phyloP scores from a whole-genome alignment of 2,329 filamentous ascomycete species.

The Microcera coccophila region DNA sequence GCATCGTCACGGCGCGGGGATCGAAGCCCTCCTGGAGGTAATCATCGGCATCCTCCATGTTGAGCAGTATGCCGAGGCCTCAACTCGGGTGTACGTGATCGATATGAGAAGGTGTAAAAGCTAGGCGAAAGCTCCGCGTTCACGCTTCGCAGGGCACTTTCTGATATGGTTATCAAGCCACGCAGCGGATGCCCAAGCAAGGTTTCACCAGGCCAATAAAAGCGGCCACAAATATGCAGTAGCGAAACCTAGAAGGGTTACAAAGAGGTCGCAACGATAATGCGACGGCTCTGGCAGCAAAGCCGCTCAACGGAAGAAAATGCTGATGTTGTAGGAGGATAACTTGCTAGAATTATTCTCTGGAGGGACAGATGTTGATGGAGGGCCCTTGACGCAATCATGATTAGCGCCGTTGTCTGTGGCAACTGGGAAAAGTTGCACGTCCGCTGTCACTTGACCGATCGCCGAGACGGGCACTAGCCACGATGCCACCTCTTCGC shows the following conservation, averaged over 20 bases:
- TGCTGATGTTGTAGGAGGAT: constrained; percentile 19
- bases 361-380: constrained; percentile 21
- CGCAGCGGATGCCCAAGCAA: not conserved
- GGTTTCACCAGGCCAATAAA: constrained; percentile 13
- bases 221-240: constrained; percentile 6
- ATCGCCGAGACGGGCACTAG: not conserved
- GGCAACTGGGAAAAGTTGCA: constrained; percentile 31
- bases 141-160: too few relatives aligned
- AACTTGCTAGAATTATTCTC: constrained; percentile 1
- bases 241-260: not conserved
- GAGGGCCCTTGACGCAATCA: constrained; percentile 34
- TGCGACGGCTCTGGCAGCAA: not conserved
- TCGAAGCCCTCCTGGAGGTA: constrained; percentile 90
- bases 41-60: constrained; percentile 67
- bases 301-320: not conserved
- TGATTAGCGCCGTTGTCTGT: constrained; percentile 37
- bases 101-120: not conserved
- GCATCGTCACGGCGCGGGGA: constrained; percentile 75
- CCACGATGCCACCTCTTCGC: constrained; percentile 16
- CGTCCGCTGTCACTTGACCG: constrained; percentile 23
- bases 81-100: not conserved
- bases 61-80: constrained; percentile 5
- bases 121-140: too few relatives aligned
- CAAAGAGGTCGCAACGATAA: constrained; percentile 5
- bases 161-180: too few relatives aligned